Evolutionary conservation across 495 filamentous ascomycete genomes (phyloP), one percentile per base, ranked within the genome.

Genomic region (Daldinia bambusicola): DNA sequence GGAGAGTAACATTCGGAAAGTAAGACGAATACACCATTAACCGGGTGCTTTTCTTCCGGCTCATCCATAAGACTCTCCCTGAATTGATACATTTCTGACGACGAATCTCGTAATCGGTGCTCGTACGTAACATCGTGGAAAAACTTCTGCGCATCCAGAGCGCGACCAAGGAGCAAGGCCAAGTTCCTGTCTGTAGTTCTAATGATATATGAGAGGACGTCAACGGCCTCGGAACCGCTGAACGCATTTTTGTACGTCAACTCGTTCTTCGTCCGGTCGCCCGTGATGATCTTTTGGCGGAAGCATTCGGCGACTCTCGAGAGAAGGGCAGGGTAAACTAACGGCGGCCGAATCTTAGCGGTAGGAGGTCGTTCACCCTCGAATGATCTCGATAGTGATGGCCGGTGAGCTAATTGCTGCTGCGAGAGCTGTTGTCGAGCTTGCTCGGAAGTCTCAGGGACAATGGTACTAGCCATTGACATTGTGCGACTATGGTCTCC

Each of bases 51-150:
- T 43, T 92, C 89, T 48, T 88, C 85, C 6, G 87, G 82, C 55
- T 98, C 95, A 69, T 98, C 95, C 77, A 93, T 88, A 74, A 98
- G 84, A 9, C 92, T 96, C 78, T 98, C 95, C 64, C 92, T 89
- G 79, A 99, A 99, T 77, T 98, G 94, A 79, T 98, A 99, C 70
- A 99, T 90, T 77, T 99, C 96, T 48, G 87, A 88, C 10, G 88
- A 83, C 6, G 94, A 95, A 81, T 99, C 96, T 73, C 96, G 90
- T 61, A 99, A 82, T 53, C 96, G 89, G 77, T 99, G 96, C 67
- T 97, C 94, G 79, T 99, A 99, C 4, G 94, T 97, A 43, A 98
- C 96, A 87, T 99, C 96, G 79, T 98, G 96, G 78, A 99, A 99
- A 79, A 98, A 98, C 79, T 98, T 99, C 80, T 99, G 96, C 45